Percentiles rank a stretch among this genome's conserved stretches.
phyloP scores from a whole-genome alignment of 331 rosid genomes.

The Pyracantha coccinea region DNA sequence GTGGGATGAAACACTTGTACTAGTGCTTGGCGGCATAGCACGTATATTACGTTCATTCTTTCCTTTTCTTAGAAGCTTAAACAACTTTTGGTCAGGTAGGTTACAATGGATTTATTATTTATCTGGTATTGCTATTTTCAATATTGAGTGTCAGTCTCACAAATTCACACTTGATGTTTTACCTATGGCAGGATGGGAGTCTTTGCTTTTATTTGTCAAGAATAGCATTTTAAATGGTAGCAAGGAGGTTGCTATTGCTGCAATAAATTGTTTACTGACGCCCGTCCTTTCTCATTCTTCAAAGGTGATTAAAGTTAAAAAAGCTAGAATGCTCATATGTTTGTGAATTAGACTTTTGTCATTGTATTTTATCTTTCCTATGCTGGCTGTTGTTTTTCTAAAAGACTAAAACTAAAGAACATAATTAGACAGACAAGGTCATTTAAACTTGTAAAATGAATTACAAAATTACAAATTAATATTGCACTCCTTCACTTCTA shows the following conservation, averaged over 20 bases:
- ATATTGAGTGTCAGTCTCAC: constrained; percentile 8
- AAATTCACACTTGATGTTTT: constrained; percentile 15
- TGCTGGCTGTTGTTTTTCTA: neutral
- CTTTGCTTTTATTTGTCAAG: constrained; percentile 77
- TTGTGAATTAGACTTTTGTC: neutral
- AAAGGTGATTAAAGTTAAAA: constrained; percentile 45
- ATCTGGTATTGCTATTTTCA: constrained; percentile 15
- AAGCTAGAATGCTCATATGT: constrained; percentile 10
- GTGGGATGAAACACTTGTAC: constrained; percentile 97
- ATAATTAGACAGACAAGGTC: neutral
- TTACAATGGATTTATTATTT: constrained; percentile 20
- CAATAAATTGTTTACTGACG: constrained; percentile 84
- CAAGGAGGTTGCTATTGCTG: constrained; percentile 96
- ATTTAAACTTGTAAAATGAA: neutral
- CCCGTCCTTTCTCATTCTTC: constrained; percentile 76
- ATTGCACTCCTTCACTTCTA: neutral
- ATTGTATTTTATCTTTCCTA: neutral
- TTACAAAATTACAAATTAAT: neutral
- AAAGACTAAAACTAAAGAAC: neutral
- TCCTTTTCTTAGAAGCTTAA: constrained; percentile 72
- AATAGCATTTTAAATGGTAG: constrained; percentile 73
- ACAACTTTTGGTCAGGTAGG: constrained; percentile 87
- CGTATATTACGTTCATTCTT: constrained; percentile 89
- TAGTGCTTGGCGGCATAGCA: constrained; percentile 89
- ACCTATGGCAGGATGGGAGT: constrained; percentile 79